Base-by-base conservation (phyloP, 2,329 filamentous ascomycete genomes). In the Aspergillus sp. region DNA sequence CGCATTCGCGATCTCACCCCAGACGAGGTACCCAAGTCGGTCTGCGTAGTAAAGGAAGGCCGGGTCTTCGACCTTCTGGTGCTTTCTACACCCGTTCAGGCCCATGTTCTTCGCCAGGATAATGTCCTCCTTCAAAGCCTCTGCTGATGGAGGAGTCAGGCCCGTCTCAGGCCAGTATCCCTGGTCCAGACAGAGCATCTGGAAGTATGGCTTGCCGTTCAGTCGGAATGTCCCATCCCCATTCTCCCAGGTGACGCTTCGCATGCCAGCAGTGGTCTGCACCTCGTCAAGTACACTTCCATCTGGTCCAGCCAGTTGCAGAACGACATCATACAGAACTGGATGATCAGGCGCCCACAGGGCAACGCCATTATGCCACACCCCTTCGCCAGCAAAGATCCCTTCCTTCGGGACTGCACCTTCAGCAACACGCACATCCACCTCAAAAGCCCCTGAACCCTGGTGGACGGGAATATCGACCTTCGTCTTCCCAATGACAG, bases 141-240 rank as follows among this genome's bases (percentile, higher is more conserved):
- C 86, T 1, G 79, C 75, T 2, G 81, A 89, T 0, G 88, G 88
- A 0, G 88, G 83, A 0, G 82, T 82, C 64, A 90, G 80, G 1
- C 89, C 78, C 0, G 88, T 88, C 62, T 89, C 86, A 0, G 86
- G 87, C 87, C 87, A 90, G 68, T 81, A 89, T 0, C 88, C 88
- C 64, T 90, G 88, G 57, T 91, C 88, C 0, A 90, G 77, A 0
- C 87, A 86, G 3, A 87, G 85, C 48, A 89, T 86, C 37, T 83
- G 79, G 69, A 90, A 90, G 37, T 85, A 75, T 27, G 88, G 88
- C 55, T 88, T 79, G 17, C 85, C 86, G 59, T 90, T 91, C 20
- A 90, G 73, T 6, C 82, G 77, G 76, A 88, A 85, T 0, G 83
- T 82, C 0, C 82, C 79, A 60, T 87, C 82, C 2, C 82, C 83